phyloP scores from a whole-genome alignment of 2,329 filamentous ascomycete species.

The Nakataea oryzae region DNA sequence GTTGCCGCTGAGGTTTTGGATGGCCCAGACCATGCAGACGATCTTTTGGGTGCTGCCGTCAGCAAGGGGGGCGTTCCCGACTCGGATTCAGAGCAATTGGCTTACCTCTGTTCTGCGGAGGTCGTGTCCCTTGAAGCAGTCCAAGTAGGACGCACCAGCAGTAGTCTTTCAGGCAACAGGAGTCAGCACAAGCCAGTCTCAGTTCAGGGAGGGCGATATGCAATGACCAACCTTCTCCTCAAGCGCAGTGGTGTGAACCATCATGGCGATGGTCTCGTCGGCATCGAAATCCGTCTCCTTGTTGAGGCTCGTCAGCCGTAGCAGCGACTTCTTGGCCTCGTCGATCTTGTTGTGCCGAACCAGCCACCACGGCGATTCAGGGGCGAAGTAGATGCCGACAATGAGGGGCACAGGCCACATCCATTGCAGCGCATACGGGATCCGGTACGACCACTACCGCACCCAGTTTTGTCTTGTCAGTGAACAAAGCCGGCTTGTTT shows the following conservation, averaged over 20 bases:
- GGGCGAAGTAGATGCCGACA: conserved; percentile 56
- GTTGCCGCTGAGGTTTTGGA: conserved; percentile 53
- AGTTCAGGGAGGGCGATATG: conserved; percentile 3
- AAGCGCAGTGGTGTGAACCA: conserved; percentile 77
- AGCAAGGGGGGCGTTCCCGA: neutral
- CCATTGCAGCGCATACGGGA: conserved; percentile 67
- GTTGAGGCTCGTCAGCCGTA: conserved; percentile 53
- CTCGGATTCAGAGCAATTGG: neutral
- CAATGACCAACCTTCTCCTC: conserved; percentile 44
- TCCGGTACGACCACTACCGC: conserved; percentile 47
- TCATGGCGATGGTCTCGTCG: conserved; percentile 83
- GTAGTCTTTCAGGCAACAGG: conserved; percentile 40
- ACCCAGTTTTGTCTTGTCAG: neutral
- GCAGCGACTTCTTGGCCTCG: conserved; percentile 55
- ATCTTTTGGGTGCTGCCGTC: conserved; percentile 24
- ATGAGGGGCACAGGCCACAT: conserved; percentile 61
- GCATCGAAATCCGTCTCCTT: conserved; percentile 64
- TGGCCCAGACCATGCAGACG: conserved; percentile 53
- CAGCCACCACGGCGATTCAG: conserved; percentile 68
- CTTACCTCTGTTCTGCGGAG: conserved; percentile 64
- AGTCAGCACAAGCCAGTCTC: conserved; percentile 16
- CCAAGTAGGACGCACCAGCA: conserved; percentile 60
- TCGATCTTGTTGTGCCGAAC: conserved; percentile 54
- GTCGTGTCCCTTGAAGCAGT: conserved; percentile 76
- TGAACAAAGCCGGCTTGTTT: neutral